Evolutionary conservation across 1,139 yeast species (phyloP).

Genomic region (Blastobotrys serpentis): DNA sequence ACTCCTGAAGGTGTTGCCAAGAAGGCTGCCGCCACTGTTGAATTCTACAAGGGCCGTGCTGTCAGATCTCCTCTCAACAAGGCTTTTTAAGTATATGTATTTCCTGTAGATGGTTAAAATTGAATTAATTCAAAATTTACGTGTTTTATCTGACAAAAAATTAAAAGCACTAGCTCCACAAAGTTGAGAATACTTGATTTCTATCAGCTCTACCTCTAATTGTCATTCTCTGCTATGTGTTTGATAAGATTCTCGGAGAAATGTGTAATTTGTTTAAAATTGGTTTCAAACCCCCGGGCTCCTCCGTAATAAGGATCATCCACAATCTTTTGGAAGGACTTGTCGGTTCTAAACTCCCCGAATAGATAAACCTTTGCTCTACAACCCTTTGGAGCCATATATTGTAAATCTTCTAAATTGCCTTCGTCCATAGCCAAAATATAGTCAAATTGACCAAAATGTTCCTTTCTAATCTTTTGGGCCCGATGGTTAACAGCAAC

Average conservation of each 20-base stretch:
- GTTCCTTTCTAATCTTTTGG: constrained; percentile 60
- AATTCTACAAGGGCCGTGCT: constrained; percentile 72
- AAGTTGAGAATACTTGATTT: no score
- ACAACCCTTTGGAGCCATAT: constrained; percentile 52
- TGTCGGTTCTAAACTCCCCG: constrained; percentile 70
- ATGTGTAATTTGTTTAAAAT: constrained; percentile 69
- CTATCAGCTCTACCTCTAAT: no score
- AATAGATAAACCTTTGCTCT: constrained; percentile 46
- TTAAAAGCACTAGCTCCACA: no score
- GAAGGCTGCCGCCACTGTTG: constrained; percentile 77
- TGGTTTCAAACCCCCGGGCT: constrained; percentile 71
- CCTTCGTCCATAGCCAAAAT: constrained; percentile 67
- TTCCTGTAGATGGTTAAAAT: constrained; percentile 18
- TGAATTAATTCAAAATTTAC: no score
- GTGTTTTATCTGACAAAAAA: no score
- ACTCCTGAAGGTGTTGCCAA: constrained; percentile 91
- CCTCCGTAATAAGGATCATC: constrained; percentile 96
- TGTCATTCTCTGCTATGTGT: constrained; percentile 1
- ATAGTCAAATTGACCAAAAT: constrained; percentile 74
- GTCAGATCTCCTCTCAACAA: constrained; percentile 74
- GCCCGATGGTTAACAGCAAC: constrained; percentile 76
- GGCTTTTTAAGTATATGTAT: constrained; percentile 50
- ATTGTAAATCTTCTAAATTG: constrained; percentile 51
- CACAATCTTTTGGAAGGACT: constrained; percentile 54
- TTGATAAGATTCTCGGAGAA: constrained; percentile 43